Evolutionary conservation across 441 rosid species (phyloP).

Genomic region (Arabidopsis hybrid): DNA sequence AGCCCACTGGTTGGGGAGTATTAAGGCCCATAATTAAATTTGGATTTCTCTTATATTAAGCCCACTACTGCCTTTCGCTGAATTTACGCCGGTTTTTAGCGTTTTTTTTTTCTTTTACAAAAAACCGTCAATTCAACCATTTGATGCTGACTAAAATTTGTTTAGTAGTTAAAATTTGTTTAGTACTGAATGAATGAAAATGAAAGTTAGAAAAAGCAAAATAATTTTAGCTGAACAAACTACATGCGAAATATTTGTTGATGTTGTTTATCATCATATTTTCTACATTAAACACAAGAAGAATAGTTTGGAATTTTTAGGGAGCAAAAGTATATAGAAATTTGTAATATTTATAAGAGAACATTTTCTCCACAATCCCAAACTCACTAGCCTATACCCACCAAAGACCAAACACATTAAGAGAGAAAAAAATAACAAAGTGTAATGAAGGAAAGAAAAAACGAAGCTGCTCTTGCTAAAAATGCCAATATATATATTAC

Average conservation of each 20-base stretch:
- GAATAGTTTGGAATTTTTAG: not conserved
- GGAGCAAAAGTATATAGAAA: not conserved
- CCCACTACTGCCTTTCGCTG: not conserved
- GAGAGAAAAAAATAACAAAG: not conserved
- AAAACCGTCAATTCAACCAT: not conserved
- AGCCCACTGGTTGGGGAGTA: not conserved
- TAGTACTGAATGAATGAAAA: not conserved
- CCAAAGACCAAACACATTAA: conserved; percentile 2
- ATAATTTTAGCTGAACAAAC: too few relatives aligned
- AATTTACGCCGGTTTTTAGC: too few relatives aligned
- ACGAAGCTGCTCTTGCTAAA: conserved; percentile 18
- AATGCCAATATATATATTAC: conserved; percentile 34
- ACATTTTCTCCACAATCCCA: conserved; percentile 27
- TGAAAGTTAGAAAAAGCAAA: too few relatives aligned
- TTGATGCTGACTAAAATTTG: not conserved
- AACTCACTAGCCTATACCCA: conserved; percentile 11
- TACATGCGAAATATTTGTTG: not conserved
- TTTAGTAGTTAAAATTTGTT: too few relatives aligned
- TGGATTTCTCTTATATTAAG: not conserved
- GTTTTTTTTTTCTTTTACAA: not conserved
- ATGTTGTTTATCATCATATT: not conserved
- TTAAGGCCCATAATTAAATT: not conserved
- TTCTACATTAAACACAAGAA: not conserved
- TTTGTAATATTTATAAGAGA: conserved; percentile 3
- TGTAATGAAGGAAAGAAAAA: not conserved